Percentiles rank a stretch among this genome's conserved stretches.
Evolutionary conservation across 352 stramenopile species (phyloP).

Genomic region (Globisporangium irregulare): DNA sequence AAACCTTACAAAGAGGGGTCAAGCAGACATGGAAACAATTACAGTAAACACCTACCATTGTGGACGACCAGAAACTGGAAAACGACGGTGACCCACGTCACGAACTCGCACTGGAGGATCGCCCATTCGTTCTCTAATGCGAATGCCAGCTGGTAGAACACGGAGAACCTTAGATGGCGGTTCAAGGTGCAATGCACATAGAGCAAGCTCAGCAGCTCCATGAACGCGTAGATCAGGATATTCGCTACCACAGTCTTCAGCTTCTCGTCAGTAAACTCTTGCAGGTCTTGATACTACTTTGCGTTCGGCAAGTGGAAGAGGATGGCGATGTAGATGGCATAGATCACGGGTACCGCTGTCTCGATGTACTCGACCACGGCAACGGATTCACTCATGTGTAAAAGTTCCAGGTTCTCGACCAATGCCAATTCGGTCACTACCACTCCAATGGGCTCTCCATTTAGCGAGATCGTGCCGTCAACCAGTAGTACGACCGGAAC

Average conservation of each 20-base stretch:
- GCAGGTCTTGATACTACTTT: constrained; percentile 15
- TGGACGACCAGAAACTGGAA: not conserved
- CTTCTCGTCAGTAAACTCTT: constrained; percentile 2
- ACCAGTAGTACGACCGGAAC: no score
- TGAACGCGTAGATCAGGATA: constrained; percentile 20
- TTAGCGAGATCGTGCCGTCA: no score
- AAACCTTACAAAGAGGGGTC: no score
- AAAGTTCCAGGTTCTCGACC: no score
- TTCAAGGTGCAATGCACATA: constrained; percentile 16
- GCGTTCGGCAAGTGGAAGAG: constrained; percentile 19
- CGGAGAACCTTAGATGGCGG: constrained; percentile 15
- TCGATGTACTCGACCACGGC: constrained; percentile 30
- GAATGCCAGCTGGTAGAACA: constrained; percentile 29
- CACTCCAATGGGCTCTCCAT: no score
- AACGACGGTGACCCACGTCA: not conserved
- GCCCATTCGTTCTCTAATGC: not conserved
- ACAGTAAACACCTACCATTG: no score
- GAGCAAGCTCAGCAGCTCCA: constrained; percentile 21
- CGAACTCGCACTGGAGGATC: not conserved
- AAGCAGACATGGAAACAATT: no score
- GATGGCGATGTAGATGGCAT: constrained; percentile 20
- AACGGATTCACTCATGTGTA: constrained; percentile 25
- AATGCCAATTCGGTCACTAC: no score
- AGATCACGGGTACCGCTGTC: constrained; percentile 23
- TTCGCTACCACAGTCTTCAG: constrained; percentile 13